A percentile compares a stretch with the other conserved stretches of the same genome.
Evolutionary conservation across 1,284 basidiomycete genomes (phyloP).

Genomic region (Phellopilus nigrolimitatus): DNA sequence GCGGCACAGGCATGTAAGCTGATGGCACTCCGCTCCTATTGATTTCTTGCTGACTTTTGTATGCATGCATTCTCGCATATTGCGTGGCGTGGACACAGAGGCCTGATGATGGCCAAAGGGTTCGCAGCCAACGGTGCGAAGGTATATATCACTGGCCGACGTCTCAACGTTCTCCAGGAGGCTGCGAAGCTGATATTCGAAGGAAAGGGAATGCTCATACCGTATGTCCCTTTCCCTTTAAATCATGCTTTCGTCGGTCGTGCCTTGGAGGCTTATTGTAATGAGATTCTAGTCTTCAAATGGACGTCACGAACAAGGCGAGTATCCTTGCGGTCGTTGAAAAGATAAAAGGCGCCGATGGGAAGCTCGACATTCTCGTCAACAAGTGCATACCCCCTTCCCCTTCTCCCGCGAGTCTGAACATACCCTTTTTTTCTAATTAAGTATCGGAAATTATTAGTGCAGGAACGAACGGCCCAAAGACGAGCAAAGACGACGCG

Average conservation of each 20-base stretch:
- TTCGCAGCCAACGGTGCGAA: constrained; percentile 40
- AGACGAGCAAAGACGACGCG: constrained; percentile 17
- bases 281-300: constrained; percentile 17
- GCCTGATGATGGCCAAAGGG: constrained; percentile 38
- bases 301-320: constrained; percentile 29
- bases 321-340: constrained; percentile 28
- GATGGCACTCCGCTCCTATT: background rate
- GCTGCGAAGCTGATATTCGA: constrained; percentile 20
- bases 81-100: no score
- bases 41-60: no score
- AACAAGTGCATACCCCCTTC: constrained; percentile 27
- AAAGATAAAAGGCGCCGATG: constrained; percentile 26
- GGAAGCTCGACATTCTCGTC: constrained; percentile 32
- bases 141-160: constrained; percentile 37
- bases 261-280: no score
- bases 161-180: constrained; percentile 28
- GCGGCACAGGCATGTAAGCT: constrained; percentile 32
- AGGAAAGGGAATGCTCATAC: background rate
- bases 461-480: constrained; percentile 25
- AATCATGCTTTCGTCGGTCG: background rate
- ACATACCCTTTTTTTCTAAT: background rate
- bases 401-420: background rate
- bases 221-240: background rate
- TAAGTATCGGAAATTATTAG: constrained; percentile 19
- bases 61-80: no score